Base-by-base conservation (phyloP, 164 flowering plant species). In the Umbilicus rupestris region DNA sequence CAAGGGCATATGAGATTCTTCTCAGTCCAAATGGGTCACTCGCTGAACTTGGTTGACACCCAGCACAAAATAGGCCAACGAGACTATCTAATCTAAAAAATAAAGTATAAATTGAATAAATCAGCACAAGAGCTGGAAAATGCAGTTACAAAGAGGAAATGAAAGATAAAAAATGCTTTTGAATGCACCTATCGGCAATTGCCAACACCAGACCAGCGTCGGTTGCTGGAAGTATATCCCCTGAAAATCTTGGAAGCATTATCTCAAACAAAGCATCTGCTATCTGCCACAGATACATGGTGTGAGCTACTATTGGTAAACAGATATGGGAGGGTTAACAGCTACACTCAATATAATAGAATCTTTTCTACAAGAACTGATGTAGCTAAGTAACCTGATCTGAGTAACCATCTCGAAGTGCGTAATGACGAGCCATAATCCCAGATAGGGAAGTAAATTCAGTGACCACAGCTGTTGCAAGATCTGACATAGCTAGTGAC, bases 381-480 rank as follows among this genome's bases (percentile, higher is more conserved):
- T 12, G 60, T 55, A 26, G 33, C 60, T 55, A 26, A 45, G 46
- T 26, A 66, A 93, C 98, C 97, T 88, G 78, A 65, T 76, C 78
- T 49, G 94, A 80, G 71, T 83, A 88, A 76, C 98, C 98, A 75
- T 90, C 92, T 77, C 87, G 78, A 45, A 88, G 81, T 30, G 98
- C 98, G 79, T 93, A 93, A 75, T 93, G 97, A 41, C 96, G 88
- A 26, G 85, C 98, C 97, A 93, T 93, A 66, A 86, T 78, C 45
- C 98, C 98, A 62, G 98, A 76, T 11, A 93, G 94, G 60, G 98
- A 82, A 64, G 98, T 93, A 71, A 93, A 90, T 74, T 93, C 98
- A 3, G 83, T 86, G 50, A 93, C 98, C 70, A 90, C 92, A 49
- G 98, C 80, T 60, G 97, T 87, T 11, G 97, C 84, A 68, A 93